Percentiles rank a stretch among this genome's conserved stretches.
Evolutionary conservation across 805 yeast species (phyloP).

Genomic region (Ogataea henricii): DNA sequence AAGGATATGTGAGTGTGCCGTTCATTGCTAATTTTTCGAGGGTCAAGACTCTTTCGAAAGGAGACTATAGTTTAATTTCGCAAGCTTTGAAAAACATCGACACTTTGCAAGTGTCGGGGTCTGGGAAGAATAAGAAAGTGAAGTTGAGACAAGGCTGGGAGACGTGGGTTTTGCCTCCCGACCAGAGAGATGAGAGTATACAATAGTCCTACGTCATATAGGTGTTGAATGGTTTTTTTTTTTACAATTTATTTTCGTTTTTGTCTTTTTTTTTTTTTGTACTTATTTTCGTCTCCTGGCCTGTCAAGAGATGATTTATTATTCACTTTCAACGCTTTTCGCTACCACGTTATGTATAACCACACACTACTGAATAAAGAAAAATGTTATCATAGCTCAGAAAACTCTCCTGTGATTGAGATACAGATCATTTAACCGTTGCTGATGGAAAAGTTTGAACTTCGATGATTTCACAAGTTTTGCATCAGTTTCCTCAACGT

Average conservation of each 20-base stretch:
- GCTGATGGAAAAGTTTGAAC: constrained; percentile 26
- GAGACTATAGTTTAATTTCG: constrained; percentile 46
- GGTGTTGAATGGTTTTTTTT: not conserved
- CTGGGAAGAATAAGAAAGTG: constrained; percentile 43
- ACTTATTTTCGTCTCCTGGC: not conserved
- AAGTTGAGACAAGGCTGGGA: constrained; percentile 61
- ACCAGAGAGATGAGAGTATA: constrained; percentile 37
- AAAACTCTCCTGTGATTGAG: constrained; percentile 27
- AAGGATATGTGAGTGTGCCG: constrained; percentile 66
- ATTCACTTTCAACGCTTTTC: not conserved
- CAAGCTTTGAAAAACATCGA: constrained; percentile 33
- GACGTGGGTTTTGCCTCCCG: constrained; percentile 66
- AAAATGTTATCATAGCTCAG: not conserved
- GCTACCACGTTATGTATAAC: not conserved
- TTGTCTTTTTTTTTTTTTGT: not conserved
- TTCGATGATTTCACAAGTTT: constrained; percentile 21
- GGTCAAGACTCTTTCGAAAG: constrained; percentile 57
- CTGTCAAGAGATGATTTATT: not conserved
- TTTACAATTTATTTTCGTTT: not conserved
- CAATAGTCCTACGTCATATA: constrained; percentile 3
- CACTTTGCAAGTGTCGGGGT: constrained; percentile 32
- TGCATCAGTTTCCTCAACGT: constrained; percentile 11
- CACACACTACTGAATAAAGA: not conserved
- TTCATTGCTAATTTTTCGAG: constrained; percentile 71
- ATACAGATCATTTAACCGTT: constrained; percentile 24